These are phyloP conservation scores for Puccinia triticina DNA, from an alignment of 1,284 basidiomycete species.

Conservation along the genomic window DNA sequence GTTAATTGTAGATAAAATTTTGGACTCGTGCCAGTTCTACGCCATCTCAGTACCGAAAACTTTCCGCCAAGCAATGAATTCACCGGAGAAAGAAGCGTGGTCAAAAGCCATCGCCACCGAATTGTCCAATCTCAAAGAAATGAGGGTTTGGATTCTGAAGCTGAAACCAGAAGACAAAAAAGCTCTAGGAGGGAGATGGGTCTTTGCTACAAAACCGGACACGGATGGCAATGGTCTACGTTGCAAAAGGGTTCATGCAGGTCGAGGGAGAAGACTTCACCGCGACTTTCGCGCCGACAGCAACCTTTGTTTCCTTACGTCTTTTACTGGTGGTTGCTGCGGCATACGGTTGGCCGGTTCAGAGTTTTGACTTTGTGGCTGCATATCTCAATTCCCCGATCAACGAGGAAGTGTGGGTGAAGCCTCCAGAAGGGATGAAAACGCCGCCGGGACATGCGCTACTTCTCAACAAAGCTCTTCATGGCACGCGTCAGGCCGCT, in stretches of 20 bases:
- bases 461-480: not conserved
- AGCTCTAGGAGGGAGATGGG: not conserved
- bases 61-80: not conserved
- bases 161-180: not conserved
- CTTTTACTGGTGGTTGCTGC: not conserved
- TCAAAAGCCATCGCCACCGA: not conserved
- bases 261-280: not conserved
- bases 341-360: not conserved
- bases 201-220: not conserved
- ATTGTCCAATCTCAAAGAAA: not conserved
- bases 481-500: conserved; percentile 1
- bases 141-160: not conserved
- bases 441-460: not conserved
- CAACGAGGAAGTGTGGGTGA: not conserved
- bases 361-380: conserved; percentile 19
- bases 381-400: conserved; percentile 7
- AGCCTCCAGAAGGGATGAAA: not conserved
- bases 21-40: not conserved
- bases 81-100: not conserved
- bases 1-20: not conserved
- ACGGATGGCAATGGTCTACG: not conserved
- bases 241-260: conserved; percentile 24
- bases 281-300: too few species aligned
- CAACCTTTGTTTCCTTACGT: not conserved
- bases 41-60: not conserved